Conservation (phyloP, 2,329 filamentous ascomycete species). For the Apiospora malaysiana region DNA sequence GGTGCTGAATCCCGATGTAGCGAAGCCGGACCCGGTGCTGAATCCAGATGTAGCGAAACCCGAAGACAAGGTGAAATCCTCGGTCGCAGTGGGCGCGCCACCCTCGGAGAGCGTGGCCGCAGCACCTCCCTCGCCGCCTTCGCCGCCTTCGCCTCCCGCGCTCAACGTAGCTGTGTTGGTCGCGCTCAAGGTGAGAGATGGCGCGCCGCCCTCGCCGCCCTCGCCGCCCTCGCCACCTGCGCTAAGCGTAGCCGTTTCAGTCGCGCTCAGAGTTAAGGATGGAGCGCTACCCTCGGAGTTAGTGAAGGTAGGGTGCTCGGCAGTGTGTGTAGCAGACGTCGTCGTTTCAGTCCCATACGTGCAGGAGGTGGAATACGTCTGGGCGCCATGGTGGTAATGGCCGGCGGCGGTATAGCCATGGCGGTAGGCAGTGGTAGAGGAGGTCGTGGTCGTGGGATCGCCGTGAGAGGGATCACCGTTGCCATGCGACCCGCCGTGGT, state of each 20-base stretch:
- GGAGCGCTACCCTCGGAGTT: not conserved
- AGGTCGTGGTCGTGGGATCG: not conserved
- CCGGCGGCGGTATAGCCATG: not conserved
- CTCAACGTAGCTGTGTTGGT: not conserved
- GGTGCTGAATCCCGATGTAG: not conserved
- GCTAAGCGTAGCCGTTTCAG: not conserved
- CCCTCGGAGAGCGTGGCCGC: not conserved
- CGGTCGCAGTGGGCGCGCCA: not conserved
- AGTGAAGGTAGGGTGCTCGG: not conserved
- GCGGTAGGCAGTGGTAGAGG: not conserved
- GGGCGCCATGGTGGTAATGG: not conserved
- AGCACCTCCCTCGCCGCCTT: not conserved
- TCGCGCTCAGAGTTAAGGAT: not conserved
- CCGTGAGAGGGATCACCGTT: not conserved
- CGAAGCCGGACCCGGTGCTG: too few relatives aligned
- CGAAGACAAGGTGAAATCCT: too few relatives aligned
- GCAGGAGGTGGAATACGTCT: not conserved
- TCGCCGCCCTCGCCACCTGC: not conserved
- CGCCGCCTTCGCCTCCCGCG: not conserved
- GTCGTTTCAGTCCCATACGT: not conserved
- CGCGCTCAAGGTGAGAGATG: not conserved
- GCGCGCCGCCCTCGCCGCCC: not conserved
- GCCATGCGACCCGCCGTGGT: not conserved
- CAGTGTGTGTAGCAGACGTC: not conserved
- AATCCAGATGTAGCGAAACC: too few relatives aligned